Evolutionary conservation across 192 early-diverging fungal species (phyloP), one percentile per base, ranked within the genome.

Genomic region (Backusella macrospora): DNA sequence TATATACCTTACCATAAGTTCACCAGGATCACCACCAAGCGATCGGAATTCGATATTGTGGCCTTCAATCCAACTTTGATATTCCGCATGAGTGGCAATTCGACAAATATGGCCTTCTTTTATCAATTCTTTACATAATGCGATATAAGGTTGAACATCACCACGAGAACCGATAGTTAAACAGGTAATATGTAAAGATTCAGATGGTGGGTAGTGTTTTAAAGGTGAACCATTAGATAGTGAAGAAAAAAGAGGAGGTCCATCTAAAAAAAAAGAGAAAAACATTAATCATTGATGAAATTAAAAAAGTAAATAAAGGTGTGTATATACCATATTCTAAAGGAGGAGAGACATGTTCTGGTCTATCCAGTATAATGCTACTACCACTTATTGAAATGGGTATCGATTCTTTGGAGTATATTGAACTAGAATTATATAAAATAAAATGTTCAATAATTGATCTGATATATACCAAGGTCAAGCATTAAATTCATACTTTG

Each of bases 101-200:
- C 88, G 80, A 65, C 86, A 87, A 4, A 70, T 73, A 67, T 93
- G 90, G 13, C 90, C 90, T 49, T 89, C 84, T 43, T 77, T 73
- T 80, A 85, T 85, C 5, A 93, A 66, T 26, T 82, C 81, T 77
- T 92, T 92, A 72, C 90, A 86, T 9, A 91, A 83, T 4, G 90
- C 89, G 77, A 93, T 86, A 72, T 83, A 89, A 3, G 89, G 90
- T 59, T 93, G 91, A 9, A 93, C 90, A 79, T 92, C 91, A 15
- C 91, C 91, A 34, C 91, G 83, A 21, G 89, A 86, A 21, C 91
- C 91, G 52, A 92, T 88, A 8, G 91, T 93, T 21, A 91, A 65
- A 70, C 84, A 88, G 1, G 91, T 91, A 45, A 92, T 85, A 59
- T 85, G 90, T 76, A 90, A 65, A 5, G 86, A 79, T 12, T 80